Percentiles rank a stretch among this genome's conserved stretches.
phyloP scores from a whole-genome alignment of 2,329 filamentous ascomycete genomes.

The Dryadomyces quercivorus region DNA sequence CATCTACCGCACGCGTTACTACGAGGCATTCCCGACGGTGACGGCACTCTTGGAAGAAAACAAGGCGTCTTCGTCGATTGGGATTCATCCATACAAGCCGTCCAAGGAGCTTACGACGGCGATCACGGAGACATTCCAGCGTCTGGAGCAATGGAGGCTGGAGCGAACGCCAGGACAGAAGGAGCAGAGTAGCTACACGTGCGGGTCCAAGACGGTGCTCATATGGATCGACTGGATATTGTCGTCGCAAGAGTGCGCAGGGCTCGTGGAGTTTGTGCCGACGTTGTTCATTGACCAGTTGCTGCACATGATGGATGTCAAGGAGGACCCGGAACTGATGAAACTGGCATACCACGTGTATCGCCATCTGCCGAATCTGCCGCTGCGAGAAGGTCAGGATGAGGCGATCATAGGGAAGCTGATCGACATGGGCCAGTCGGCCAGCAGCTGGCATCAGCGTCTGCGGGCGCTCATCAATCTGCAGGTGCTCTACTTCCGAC shows the following conservation, averaged over 20 bases:
- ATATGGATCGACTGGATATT: conserved; percentile 90
- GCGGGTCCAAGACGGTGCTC: conserved; percentile 88
- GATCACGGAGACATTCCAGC: conserved; percentile 62
- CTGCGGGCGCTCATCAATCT: conserved; percentile 94
- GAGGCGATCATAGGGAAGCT: conserved; percentile 72
- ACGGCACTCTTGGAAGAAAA: conserved; percentile 64
- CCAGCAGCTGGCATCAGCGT: conserved; percentile 88
- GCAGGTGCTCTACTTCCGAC: conserved; percentile 96
- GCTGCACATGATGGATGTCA: conserved; percentile 99
- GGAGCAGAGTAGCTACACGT: conserved; percentile 87
- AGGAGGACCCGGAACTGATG: conserved; percentile 93
- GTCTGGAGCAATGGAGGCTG: conserved; percentile 77
- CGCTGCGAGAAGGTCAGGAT: conserved; percentile 78
- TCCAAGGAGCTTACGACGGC: conserved; percentile 60
- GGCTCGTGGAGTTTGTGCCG: conserved; percentile 84
- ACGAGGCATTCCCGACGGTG: conserved; percentile 84
- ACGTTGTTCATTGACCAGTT: conserved; percentile 82
- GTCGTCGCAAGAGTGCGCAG: conserved; percentile 83
- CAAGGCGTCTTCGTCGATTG: conserved; percentile 67
- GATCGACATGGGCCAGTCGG: conserved; percentile 75
- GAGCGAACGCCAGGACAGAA: conserved; percentile 80
- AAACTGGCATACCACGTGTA: conserved; percentile 93
- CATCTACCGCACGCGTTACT: conserved; percentile 83
- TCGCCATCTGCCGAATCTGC: conserved; percentile 88
- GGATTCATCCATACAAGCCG: conserved; percentile 71